Percentiles rank a stretch among this genome's conserved stretches.
These are phyloP conservation scores for Triticum urartu DNA, from an alignment of 176 grass and related monocot species.

Conservation along the genomic window DNA sequence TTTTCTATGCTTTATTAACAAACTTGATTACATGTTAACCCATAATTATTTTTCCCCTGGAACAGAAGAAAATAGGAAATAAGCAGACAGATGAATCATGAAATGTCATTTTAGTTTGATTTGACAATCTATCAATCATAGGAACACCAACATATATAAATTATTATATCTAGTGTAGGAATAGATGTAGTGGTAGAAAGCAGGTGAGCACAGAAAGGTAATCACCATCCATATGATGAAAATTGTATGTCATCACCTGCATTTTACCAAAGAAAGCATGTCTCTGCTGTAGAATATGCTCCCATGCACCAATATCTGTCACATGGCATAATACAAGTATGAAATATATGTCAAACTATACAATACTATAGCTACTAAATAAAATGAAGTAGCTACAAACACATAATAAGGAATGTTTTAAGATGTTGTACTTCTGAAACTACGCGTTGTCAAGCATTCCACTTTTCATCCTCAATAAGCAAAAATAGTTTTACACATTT, in stretches of 20 bases:
- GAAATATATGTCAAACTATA: slow-evolving; percentile 10
- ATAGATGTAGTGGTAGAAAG: neutral
- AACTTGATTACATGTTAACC: neutral
- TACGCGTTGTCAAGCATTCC: neutral
- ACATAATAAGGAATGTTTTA: neutral
- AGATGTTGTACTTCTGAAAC: neutral
- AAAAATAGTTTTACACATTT: neutral
- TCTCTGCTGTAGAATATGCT: slow-evolving; percentile 90
- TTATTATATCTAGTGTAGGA: neutral
- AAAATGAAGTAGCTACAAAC: neutral
- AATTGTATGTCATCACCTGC: slow-evolving; percentile 60
- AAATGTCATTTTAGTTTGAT: neutral
- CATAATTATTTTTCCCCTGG: neutral
- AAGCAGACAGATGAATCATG: neutral
- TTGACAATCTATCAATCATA: slow-evolving; percentile 1
- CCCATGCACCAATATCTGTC: slow-evolving; percentile 87
- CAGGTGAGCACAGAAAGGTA: neutral
- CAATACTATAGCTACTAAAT: neutral
- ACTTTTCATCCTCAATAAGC: neutral
- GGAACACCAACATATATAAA: neutral
- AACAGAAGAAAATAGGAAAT: neutral
- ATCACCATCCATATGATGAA: neutral
- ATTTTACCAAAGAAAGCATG: slow-evolving; percentile 95
- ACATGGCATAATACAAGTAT: neutral
- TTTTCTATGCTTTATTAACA: neutral